Evolutionary conservation across 2,329 filamentous ascomycete species (phyloP).

Genomic region (Ascochyta lentis): DNA sequence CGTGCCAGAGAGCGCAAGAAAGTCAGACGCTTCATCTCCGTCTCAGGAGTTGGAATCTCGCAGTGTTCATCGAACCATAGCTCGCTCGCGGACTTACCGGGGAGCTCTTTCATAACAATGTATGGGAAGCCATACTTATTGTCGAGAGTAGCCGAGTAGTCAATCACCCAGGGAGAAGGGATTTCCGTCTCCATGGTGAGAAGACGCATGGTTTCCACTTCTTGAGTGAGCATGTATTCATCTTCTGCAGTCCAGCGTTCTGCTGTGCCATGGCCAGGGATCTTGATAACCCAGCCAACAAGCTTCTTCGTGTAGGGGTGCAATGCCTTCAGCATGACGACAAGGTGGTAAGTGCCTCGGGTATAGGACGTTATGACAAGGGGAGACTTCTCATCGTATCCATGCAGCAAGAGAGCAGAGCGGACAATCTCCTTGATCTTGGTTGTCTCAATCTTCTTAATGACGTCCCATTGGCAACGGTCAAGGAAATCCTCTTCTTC

Average conservation of each 20-base stretch:
- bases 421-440: background rate
- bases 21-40: conserved; percentile 14
- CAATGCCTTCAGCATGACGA: background rate
- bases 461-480: conserved; percentile 4
- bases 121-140: conserved; percentile 26
- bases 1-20: conserved; percentile 22
- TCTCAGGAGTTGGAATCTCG: background rate
- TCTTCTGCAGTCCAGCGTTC: conserved; percentile 2
- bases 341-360: conserved; percentile 1
- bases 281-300: conserved; percentile 7
- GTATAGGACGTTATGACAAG: no score
- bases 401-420: background rate
- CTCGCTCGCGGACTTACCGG: conserved; percentile 12
- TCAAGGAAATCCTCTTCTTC: background rate
- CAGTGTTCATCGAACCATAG: conserved; percentile 20
- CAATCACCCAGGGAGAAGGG: conserved; percentile 18
- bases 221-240: conserved; percentile 1
- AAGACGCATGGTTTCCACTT: conserved; percentile 3
- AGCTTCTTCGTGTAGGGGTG: background rate
- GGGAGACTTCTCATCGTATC: background rate
- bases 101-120: conserved; percentile 24
- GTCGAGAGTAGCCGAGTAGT: conserved; percentile 19
- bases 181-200: conserved; percentile 6
- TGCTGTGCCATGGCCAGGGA: conserved; percentile 2
- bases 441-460: background rate